phyloP scores from a whole-genome alignment of 306 rosid genomes.

The Lablab purpureus region DNA sequence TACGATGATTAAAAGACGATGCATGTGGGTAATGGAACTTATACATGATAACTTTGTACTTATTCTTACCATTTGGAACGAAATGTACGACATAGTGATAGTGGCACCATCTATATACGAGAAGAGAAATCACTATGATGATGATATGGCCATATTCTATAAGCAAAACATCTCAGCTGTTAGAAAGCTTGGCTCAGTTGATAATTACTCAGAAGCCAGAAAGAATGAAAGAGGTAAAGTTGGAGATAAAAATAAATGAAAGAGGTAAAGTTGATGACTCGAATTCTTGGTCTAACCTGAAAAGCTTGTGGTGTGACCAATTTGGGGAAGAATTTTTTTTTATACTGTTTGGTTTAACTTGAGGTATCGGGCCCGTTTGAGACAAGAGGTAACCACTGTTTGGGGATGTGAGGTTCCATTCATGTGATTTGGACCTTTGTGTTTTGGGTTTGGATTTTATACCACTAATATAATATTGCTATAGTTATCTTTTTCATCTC shows the following conservation, averaged over 20 bases:
- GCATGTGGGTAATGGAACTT: constrained; percentile 17
- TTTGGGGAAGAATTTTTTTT: neutral
- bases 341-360: neutral
- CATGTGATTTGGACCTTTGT: neutral
- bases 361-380: neutral
- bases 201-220: constrained; percentile 2
- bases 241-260: too few relatives aligned
- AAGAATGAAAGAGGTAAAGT: constrained; percentile 20
- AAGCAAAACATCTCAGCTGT: constrained; percentile 27
- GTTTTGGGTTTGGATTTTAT: neutral
- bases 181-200: constrained; percentile 5
- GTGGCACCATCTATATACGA: neutral
- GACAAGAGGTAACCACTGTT: neutral
- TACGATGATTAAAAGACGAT: constrained; percentile 54
- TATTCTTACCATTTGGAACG: neutral
- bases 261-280: neutral
- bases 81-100: neutral
- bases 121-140: constrained; percentile 3
- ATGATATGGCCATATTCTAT: constrained; percentile 23
- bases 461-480: neutral
- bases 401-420: neutral
- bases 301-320: neutral
- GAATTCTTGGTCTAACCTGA: neutral
- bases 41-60: constrained; percentile 16
- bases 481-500: neutral